Percentiles rank a stretch among this genome's conserved stretches.
Conservation (phyloP, 2,329 filamentous ascomycete species). For the Ascochyta clinopodiicola region DNA sequence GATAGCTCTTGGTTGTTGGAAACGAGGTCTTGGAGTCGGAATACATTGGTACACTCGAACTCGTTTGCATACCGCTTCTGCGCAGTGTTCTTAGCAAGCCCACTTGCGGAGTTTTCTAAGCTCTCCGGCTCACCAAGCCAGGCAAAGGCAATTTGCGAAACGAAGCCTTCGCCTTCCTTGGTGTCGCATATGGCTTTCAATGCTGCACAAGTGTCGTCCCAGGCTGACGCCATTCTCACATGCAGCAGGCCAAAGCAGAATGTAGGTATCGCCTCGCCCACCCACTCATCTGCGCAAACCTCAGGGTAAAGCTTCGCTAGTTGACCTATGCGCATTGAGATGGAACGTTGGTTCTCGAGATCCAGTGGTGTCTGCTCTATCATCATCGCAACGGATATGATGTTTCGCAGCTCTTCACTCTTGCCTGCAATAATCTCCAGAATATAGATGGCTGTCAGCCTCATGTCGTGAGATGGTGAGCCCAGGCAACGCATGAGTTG, state of each 20-base stretch:
- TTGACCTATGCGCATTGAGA: constrained; percentile 86
- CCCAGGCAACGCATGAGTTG: constrained; percentile 76
- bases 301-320: constrained; percentile 70
- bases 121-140: constrained; percentile 65
- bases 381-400: constrained; percentile 71
- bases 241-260: constrained; percentile 92
- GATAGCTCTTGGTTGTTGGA: constrained; percentile 21
- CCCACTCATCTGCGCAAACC: constrained; percentile 66
- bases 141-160: constrained; percentile 75
- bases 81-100: constrained; percentile 9
- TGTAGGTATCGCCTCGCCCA: constrained; percentile 74
- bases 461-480: constrained; percentile 75
- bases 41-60: constrained; percentile 84
- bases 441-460: constrained; percentile 75
- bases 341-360: constrained; percentile 74
- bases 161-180: constrained; percentile 73
- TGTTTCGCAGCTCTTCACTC: constrained; percentile 58
- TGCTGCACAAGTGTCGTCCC: constrained; percentile 81
- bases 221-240: constrained; percentile 81
- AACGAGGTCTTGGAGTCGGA: constrained; percentile 52
- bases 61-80: constrained; percentile 62
- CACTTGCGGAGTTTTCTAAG: constrained; percentile 12
- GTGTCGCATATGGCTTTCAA: constrained; percentile 76
- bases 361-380: constrained; percentile 81
- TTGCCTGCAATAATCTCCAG: constrained; percentile 65